These are phyloP conservation scores for Ballota nigra DNA, from an alignment of 257 asterid genomes.

Conservation along the genomic window DNA sequence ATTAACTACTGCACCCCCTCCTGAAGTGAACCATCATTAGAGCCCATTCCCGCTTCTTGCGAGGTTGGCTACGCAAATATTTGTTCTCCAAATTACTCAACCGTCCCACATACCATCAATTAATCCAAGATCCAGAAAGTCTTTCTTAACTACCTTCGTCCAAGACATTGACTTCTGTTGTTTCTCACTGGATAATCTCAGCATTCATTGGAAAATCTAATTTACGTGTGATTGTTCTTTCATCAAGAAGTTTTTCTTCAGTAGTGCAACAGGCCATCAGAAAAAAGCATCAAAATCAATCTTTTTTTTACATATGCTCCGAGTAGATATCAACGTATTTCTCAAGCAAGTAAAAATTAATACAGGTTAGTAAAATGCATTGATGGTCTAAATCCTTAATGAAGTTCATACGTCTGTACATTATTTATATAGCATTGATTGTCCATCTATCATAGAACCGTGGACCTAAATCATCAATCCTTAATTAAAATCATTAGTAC, in stretches of 20 bases:
- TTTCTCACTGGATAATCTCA: neutral
- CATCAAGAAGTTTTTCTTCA: neutral
- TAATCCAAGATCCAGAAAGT: neutral
- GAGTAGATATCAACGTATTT: neutral
- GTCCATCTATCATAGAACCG: neutral
- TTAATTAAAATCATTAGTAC: neutral
- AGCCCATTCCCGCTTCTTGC: neutral
- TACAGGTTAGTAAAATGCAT: neutral
- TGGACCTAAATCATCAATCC: neutral
- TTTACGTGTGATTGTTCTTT: neutral
- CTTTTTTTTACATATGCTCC: neutral
- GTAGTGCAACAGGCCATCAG: neutral
- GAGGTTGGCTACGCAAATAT: neutral
- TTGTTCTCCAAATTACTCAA: neutral
- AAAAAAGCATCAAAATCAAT: neutral
- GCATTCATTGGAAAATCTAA: neutral
- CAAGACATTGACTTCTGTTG: neutral
- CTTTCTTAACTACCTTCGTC: neutral
- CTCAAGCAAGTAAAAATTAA: conserved; percentile 3
- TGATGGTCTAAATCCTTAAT: neutral
- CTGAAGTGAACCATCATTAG: neutral
- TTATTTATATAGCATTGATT: neutral
- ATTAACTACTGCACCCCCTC: neutral
- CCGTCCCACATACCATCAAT: neutral
- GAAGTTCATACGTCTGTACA: neutral